These are phyloP conservation scores for Colletotrichum tofieldiae DNA, from an alignment of 2,329 filamentous ascomycete genomes.

Conservation along the genomic window DNA sequence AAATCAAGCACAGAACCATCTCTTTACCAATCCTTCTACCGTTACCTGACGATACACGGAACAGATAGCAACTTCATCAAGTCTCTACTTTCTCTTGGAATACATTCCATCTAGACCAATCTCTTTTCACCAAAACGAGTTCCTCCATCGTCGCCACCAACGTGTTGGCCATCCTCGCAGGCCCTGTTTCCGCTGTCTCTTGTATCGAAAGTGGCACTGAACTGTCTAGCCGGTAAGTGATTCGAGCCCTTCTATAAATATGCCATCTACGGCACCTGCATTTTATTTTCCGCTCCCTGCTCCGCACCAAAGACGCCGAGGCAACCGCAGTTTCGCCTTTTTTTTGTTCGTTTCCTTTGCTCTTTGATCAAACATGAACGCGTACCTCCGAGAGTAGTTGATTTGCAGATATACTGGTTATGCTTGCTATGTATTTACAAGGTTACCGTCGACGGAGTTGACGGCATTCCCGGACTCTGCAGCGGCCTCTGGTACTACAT, in stretches of 20 bases:
- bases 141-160: too few relatives aligned
- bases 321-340: not conserved
- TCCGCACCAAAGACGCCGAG: not conserved
- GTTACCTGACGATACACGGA: not conserved
- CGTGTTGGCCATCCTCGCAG: not conserved
- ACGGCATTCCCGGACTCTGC: not conserved
- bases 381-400: too few relatives aligned
- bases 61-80: not conserved
- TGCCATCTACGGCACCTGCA: not conserved
- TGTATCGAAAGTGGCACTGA: not conserved
- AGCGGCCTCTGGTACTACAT: constrained; percentile 1
- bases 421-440: not conserved
- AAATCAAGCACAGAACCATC: not conserved
- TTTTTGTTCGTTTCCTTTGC: not conserved
- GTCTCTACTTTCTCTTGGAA: too few relatives aligned
- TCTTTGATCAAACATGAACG: not conserved
- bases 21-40: not conserved
- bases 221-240: not conserved
- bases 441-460: not conserved
- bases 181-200: not conserved
- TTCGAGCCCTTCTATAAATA: not conserved
- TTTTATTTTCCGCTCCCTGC: not conserved
- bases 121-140: not conserved
- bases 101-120: not conserved
- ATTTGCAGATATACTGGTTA: not conserved